A percentile compares a stretch with the other conserved stretches of the same genome.
Conservation (phyloP, 148 eudicot genomes). For the Drosera capensis region DNA sequence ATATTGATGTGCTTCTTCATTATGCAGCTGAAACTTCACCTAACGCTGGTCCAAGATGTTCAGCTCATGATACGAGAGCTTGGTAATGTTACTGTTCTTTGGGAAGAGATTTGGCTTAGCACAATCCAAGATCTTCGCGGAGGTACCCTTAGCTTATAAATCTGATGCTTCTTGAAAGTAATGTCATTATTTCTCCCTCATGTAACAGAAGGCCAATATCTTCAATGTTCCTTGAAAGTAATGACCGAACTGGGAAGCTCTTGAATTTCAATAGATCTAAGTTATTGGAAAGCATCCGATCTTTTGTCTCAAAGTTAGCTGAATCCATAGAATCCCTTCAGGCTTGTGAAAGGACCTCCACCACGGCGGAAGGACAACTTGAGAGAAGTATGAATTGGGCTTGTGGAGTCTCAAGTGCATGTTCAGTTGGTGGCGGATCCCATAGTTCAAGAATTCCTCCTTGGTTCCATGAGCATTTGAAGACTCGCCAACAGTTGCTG, state of each 20-base stretch:
- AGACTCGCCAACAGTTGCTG: slow-evolving; percentile 50
- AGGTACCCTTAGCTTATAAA: slow-evolving; percentile 34
- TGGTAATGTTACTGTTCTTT: slow-evolving; percentile 91
- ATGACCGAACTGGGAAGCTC: slow-evolving; percentile 43
- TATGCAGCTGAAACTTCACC: slow-evolving; percentile 78
- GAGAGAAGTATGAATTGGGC: slow-evolving; percentile 99
- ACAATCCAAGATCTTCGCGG: slow-evolving; percentile 96
- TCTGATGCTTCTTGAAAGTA: slow-evolving; percentile 16
- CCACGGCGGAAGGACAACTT: slow-evolving; percentile 84
- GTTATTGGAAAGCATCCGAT: slow-evolving; percentile 56
- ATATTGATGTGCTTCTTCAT: slow-evolving; percentile 7
- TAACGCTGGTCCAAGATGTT: slow-evolving; percentile 76
- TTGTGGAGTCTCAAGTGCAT: slow-evolving; percentile 70
- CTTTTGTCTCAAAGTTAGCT: slow-evolving; percentile 55
- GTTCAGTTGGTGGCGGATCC: slow-evolving; percentile 25
- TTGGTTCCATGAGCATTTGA: slow-evolving; percentile 83
- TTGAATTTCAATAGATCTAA: slow-evolving; percentile 59
- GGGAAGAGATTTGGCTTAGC: slow-evolving; percentile 99
- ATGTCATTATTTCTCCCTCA: slow-evolving; percentile 31
- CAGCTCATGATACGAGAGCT: slow-evolving; percentile 87
- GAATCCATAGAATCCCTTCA: slow-evolving; percentile 59
- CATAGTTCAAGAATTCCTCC: slow-evolving; percentile 67
- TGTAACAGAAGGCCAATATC: slow-evolving; percentile 47
- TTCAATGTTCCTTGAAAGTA: slow-evolving; percentile 44
- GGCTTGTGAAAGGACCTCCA: slow-evolving; percentile 73